Evolutionary conservation across 176 grass and related monocot genomes (phyloP), one percentile per base, ranked within the genome.

Genomic region (Areca catechu): DNA sequence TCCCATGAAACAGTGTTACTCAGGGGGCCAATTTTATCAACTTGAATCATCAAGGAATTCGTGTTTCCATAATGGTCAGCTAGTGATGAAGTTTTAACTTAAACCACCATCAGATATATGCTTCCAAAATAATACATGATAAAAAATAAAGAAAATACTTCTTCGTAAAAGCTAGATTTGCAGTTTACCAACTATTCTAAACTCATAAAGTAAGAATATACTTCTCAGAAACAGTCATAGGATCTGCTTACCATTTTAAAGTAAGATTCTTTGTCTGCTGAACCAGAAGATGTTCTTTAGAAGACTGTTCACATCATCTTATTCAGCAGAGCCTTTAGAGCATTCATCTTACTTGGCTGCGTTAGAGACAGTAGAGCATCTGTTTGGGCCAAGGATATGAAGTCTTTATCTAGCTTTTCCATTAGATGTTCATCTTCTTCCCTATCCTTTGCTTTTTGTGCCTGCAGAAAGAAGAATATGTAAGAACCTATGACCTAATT

Each of bases 341-440:
- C 66, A 74, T 81, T 83, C 7, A 72, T 52, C 77, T 76, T 84
- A 70, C 60, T 65, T 74, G 74, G 71, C 23, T 71, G 74, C 12
- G 71, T 84, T 50, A 84, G 67, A 54, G 83, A 77, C 10, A 48
- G 56, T 56, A 97, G n/a, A 17, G 72, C 80, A 7, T 82, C 77
- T 16, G 78, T 75, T 72, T 91, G 83, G 57, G 86, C 86, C 48
- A 97, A 60, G 49, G 76, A 66, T 69, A 67, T 74, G 30, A 97
- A 97, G 20, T 90, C 86, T 66, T 67, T 71, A 63, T 97, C 92
- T 50, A 91, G 68, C 60, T 88, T 97, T 65, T 87, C 71, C 37
- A 91, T 77, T 48, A 97, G 73, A 76, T 76, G 83, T 66, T 87
- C 92, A 29, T 88, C 77, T 58, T 85, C 83, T 81, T 97, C 86